phyloP scores from a whole-genome alignment of 345 rosid species.

The Physaria fendleri region DNA sequence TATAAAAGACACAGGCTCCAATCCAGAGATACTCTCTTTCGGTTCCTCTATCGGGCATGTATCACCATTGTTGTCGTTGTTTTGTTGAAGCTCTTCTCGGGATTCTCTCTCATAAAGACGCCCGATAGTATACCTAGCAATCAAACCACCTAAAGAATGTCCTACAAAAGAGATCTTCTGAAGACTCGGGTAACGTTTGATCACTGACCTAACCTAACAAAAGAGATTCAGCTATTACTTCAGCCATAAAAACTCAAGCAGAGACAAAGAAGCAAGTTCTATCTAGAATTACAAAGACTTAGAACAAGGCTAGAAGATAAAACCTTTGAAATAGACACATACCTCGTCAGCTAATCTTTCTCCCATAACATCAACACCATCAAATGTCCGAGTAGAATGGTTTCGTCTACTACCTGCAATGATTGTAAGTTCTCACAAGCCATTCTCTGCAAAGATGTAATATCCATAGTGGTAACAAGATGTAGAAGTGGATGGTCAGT shows the following conservation, averaged over 20 bases:
- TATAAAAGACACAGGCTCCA: conserved; percentile 75
- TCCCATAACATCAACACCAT: conserved; percentile 92
- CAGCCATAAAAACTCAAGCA: conserved; percentile 8
- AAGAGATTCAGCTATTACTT: neutral
- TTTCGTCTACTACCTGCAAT: conserved; percentile 70
- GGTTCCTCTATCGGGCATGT: conserved; percentile 24
- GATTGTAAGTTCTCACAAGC: neutral
- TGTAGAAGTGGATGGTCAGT: neutral
- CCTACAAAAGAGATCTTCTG: conserved; percentile 72
- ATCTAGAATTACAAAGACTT: neutral
- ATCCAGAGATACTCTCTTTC: conserved; percentile 57
- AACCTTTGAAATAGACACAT: neutral
- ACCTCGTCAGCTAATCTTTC: conserved; percentile 85
- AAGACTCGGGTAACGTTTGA: conserved; percentile 43
- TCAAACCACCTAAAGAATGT: conserved; percentile 85
- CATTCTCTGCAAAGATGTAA: neutral
- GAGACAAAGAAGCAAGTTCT: conserved; percentile 5
- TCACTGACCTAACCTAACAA: conserved; percentile 65
- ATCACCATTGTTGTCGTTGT: conserved; percentile 33
- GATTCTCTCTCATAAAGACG: conserved; percentile 49
- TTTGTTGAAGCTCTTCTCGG: conserved; percentile 30
- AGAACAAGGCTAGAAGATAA: neutral
- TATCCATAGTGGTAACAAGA: neutral
- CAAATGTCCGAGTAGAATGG: conserved; percentile 51
- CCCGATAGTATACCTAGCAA: conserved; percentile 81